Evolutionary conservation across 140 eudicot genomes (phyloP), one percentile per base, ranked within the genome.

Genomic region (Senecio squalidus): DNA sequence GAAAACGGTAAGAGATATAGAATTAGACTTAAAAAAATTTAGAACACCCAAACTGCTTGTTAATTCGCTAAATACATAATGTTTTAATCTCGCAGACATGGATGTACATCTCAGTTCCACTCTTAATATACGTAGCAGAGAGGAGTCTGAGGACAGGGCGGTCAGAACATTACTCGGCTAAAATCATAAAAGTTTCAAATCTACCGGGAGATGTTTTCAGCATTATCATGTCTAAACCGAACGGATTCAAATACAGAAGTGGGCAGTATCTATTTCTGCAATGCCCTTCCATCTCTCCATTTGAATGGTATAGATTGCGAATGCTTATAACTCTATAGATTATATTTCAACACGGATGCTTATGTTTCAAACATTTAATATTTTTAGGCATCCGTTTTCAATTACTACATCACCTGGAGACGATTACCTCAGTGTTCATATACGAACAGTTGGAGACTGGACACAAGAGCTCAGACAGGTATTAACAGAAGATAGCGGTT

Each of bases 351-450:
- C 14, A 24, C 60, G 5, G 24, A 4, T 23, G 57, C 52, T 58
- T 9, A 20, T 18, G 33, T 9, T 26, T n/a, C 15, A 31, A 9
- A 25, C 3, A 13, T 53, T 29, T 30, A 52, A 33, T 29, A 53
- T 69, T 69, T 54, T 47, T 76, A 93, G 99, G 99, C 99, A 93
- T 76, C 99, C 99, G 4, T 93, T 93, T 80, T 93, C 99, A 38
- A 82, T 93, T 24, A 93, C 99, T 60, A 84, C 99, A 51, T 95
- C 99, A 26, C 99, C 97, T 44, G 97, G 95, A 55, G 99, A 93
- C 34, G 77, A 88, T 72, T 82, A 76, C 80, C 72, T 93, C 17
- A 93, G 99, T 26, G 84, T 93, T 66, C 96, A 93, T 66, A 80
- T 93, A 57, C 89, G 96, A 26, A 80, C 84, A 25, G 95, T 88